Evolutionary conservation across 805 yeast species (phyloP), one percentile per base, ranked within the genome.

Genomic region (Suhomyces canberraensis): DNA sequence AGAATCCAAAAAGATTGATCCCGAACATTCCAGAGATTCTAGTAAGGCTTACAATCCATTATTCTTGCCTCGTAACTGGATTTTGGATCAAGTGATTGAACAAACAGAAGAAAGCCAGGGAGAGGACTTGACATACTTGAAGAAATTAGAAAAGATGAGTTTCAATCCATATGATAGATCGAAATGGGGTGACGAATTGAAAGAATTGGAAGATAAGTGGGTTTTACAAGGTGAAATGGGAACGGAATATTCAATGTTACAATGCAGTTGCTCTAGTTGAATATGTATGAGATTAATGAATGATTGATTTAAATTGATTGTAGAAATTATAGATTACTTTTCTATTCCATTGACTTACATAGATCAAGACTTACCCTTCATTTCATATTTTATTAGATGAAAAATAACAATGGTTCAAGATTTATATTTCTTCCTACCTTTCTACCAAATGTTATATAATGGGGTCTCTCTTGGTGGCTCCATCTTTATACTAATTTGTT

Each of bases 51-150:
- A 61, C 33, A 93, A 91, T 51, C 98, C 98, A 3, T 54, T 76
- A 24, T 91, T 91, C 52, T 73, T 84, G 4, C 93, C 96, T 15
- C 72, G 91, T 41, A 84, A 80, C 45, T 87, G 95, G 89, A 81
- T 90, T 35, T 66, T 93, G 36, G 87, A 88, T 36, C 90, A 89
- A 42, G 96, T 88, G 1, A 81, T 86, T 31, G 71, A 75, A 19
- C 61, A 65, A 30, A 71, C 80, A 0, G 66, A 72, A 25, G 84
- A 78, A 2, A 64, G 71, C 19, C 68, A 74, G 24, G 64, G 62
- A n/a, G 54, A 54, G 21, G 80, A 79, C 52, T 51, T 69, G 9
- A 62, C 68, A 1, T 62, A 75, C 28, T 64, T 89, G 42, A 52
- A 76, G 20, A 84, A 84, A 47, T 65, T 89, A 9, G 70, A 80